Evolutionary conservation across 2,329 filamentous ascomycete genomes (phyloP).

Genomic region (Sporothrix brunneoviolacea): DNA sequence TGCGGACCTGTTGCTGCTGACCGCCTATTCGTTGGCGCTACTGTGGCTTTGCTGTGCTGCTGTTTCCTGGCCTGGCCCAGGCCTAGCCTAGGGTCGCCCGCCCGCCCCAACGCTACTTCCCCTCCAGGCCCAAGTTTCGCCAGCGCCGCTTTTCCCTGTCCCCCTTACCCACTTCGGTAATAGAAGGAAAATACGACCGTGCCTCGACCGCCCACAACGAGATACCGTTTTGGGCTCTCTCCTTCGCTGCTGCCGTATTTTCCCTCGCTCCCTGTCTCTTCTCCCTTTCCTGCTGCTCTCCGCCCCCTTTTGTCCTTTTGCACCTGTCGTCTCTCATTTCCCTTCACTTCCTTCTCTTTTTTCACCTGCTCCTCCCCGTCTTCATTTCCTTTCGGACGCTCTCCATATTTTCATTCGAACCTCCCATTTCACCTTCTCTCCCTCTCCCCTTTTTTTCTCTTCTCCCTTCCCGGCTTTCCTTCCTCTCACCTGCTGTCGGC

Average conservation of each 20-base stretch:
- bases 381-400: no score
- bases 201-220: conserved; percentile 1
- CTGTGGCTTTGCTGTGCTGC: background rate
- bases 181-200: background rate
- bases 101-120: no score
- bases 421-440: no score
- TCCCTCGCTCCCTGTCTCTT: background rate
- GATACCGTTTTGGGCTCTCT: background rate
- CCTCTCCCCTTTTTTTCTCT: background rate
- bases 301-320: conserved; percentile 4
- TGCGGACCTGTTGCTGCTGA: background rate
- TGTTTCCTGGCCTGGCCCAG: no score
- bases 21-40: background rate
- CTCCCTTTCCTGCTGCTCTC: background rate
- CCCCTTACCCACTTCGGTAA: conserved; percentile 2
- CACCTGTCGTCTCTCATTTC: background rate
- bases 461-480: background rate
- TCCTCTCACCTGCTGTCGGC: background rate
- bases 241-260: conserved; percentile 5
- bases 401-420: no score
- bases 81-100: no score
- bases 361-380: background rate
- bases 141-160: background rate
- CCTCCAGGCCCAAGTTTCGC: no score
- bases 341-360: background rate